These are phyloP conservation scores for Scutellaria barbata DNA, from an alignment of 257 asterid species.

Conservation along the genomic window DNA sequence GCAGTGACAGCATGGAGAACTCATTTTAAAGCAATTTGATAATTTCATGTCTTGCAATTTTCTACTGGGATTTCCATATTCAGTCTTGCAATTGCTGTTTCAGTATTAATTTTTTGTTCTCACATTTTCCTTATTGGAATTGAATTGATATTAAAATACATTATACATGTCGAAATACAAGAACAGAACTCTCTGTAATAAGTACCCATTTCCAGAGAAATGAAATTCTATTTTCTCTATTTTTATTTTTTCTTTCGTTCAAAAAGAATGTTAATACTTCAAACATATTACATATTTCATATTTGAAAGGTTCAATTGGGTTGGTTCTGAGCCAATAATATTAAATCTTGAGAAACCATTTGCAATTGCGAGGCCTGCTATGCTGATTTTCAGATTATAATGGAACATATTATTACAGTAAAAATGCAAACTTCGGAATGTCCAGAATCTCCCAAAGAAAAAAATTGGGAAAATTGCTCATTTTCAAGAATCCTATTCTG, in stretches of 20 bases:
- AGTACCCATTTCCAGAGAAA: no score
- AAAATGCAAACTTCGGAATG: neutral
- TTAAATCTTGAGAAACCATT: slow-evolving; percentile 2
- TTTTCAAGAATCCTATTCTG: slow-evolving; percentile 38
- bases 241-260: no score
- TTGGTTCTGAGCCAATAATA: neutral
- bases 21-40: slow-evolving; percentile 1
- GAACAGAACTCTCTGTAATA: no score
- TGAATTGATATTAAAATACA: no score
- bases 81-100: neutral
- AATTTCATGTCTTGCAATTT: neutral
- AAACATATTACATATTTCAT: no score
- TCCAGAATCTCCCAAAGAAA: slow-evolving; percentile 24
- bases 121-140: no score
- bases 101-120: no score
- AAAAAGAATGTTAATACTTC: no score
- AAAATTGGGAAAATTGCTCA: slow-evolving; percentile 23
- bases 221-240: no score
- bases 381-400: slow-evolving; percentile 5
- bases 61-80: neutral
- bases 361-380: neutral
- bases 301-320: no score
- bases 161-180: no score
- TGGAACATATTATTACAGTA: slow-evolving; percentile 32
- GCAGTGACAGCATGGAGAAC: slow-evolving; percentile 9